These are phyloP conservation scores for Cercis canadensis DNA, from an alignment of 306 rosid species.

Conservation along the genomic window DNA sequence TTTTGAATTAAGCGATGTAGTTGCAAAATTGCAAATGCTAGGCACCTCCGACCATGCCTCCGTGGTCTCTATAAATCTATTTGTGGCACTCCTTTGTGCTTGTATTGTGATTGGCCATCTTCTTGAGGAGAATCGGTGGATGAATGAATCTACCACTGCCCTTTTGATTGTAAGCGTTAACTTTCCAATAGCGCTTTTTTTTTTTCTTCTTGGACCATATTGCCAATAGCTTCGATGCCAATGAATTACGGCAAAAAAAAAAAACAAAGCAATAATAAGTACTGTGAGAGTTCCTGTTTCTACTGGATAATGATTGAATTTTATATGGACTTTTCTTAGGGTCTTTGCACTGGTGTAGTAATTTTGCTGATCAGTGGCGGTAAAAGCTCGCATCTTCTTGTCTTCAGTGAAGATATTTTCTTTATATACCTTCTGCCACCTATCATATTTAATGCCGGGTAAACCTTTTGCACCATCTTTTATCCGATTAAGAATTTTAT, in stretches of 20 bases:
- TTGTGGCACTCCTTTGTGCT: slow-evolving; percentile 90
- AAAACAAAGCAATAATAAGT: no score
- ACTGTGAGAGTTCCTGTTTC: not conserved
- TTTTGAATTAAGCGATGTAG: slow-evolving; percentile 39
- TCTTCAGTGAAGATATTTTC: slow-evolving; percentile 94
- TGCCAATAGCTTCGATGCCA: no score
- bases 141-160: slow-evolving; percentile 94
- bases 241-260: no score
- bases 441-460: slow-evolving; percentile 98
- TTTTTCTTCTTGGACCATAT: no score
- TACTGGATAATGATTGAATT: slow-evolving; percentile 14
- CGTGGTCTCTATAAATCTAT: slow-evolving; percentile 83
- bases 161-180: slow-evolving; percentile 76
- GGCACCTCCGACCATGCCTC: slow-evolving; percentile 82
- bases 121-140: slow-evolving; percentile 94
- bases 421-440: slow-evolving; percentile 97
- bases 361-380: slow-evolving; percentile 83
- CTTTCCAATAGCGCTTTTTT: no score
- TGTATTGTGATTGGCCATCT: slow-evolving; percentile 96
- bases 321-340: slow-evolving; percentile 60
- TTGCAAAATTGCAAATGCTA: slow-evolving; percentile 55
- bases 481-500: not conserved
- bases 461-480: slow-evolving; percentile 33
- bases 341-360: slow-evolving; percentile 74
- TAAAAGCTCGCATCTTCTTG: slow-evolving; percentile 87